A percentile compares a stretch with the other conserved stretches of the same genome.
Evolutionary conservation across 139 green algal species (phyloP).

Genomic region (Picochlorum sp.): DNA sequence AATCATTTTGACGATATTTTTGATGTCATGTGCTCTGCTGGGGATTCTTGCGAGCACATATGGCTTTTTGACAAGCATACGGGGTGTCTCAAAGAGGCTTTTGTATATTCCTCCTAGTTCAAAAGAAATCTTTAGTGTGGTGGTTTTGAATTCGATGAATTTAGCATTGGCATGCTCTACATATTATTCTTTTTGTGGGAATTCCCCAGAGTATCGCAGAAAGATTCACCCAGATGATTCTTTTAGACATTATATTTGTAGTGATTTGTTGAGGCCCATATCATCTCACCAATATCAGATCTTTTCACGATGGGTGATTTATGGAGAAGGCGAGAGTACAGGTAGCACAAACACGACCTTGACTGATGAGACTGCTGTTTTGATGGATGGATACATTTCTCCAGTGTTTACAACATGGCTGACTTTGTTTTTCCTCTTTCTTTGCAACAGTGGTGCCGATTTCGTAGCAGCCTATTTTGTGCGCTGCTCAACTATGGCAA

Average conservation of each 20-base stretch:
- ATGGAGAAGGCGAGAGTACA: conserved; percentile 29
- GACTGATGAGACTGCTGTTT: not conserved
- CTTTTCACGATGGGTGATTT: conserved; percentile 66
- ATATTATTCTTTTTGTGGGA: conserved; percentile 73
- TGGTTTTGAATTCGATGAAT: conserved; percentile 60
- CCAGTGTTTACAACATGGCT: conserved; percentile 77
- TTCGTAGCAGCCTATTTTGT: not conserved
- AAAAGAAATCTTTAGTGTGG: conserved; percentile 29
- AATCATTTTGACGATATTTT: conserved; percentile 55
- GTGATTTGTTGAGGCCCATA: conserved; percentile 64
- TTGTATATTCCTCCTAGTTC: conserved; percentile 12
- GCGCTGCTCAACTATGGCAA: not conserved
- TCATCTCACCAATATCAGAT: conserved; percentile 44
- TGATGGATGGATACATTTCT: conserved; percentile 31
- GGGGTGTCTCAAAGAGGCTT: conserved; percentile 26
- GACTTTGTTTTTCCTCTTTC: conserved; percentile 68
- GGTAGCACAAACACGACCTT: too few species aligned
- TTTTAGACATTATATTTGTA: conserved; percentile 43
- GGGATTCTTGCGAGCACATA: conserved; percentile 40
- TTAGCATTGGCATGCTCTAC: conserved; percentile 37
- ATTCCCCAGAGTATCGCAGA: conserved; percentile 16
- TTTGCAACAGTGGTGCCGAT: conserved; percentile 24
- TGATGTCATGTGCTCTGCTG: conserved; percentile 46
- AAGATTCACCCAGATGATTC: not conserved
- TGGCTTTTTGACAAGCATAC: conserved; percentile 26